Conservation (phyloP, 805 yeast genomes). For the Yamadazyma sp. region DNA sequence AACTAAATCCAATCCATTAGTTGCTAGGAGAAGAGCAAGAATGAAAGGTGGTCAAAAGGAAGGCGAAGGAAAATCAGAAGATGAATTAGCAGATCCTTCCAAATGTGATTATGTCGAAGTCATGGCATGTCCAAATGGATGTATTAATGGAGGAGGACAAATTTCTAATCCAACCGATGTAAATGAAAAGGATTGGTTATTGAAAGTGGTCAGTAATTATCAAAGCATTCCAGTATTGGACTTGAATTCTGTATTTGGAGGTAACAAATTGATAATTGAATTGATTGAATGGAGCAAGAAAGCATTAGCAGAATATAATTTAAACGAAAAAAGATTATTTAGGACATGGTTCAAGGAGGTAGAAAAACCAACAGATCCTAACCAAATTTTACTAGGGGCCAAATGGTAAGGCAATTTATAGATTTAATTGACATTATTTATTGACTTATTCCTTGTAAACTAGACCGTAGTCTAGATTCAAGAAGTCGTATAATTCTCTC, state of each 20-base stretch:
- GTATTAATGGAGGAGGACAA: conserved; percentile 97
- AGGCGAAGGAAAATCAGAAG: conserved; percentile 11
- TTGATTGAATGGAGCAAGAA: conserved; percentile 30
- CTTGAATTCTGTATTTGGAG: conserved; percentile 6
- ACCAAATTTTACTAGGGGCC: conserved; percentile 48
- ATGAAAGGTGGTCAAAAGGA: conserved; percentile 13
- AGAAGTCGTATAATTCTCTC: no score
- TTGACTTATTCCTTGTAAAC: no score
- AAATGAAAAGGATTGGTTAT: conserved; percentile 44
- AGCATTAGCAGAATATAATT: conserved; percentile 27
- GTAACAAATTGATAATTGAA: conserved; percentile 13
- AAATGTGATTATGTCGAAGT: conserved; percentile 82
- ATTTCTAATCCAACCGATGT: conserved; percentile 46
- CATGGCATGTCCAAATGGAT: conserved; percentile 98
- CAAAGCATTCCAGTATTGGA: conserved; percentile 24
- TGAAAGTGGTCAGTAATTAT: conserved; percentile 33
- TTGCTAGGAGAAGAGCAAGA: conserved; percentile 45
- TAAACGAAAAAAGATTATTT: conserved; percentile 36
- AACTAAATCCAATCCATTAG: conserved; percentile 32
- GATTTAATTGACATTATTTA: no score
- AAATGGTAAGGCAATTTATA: conserved; percentile 49
- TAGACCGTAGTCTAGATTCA: no score
- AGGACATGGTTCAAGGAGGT: conserved; percentile 49
- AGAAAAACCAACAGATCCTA: conserved; percentile 49
- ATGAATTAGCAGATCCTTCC: conserved; percentile 53